phyloP scores from a whole-genome alignment of 768 basidiomycete species.

The Mycena olivaceomarginata region DNA sequence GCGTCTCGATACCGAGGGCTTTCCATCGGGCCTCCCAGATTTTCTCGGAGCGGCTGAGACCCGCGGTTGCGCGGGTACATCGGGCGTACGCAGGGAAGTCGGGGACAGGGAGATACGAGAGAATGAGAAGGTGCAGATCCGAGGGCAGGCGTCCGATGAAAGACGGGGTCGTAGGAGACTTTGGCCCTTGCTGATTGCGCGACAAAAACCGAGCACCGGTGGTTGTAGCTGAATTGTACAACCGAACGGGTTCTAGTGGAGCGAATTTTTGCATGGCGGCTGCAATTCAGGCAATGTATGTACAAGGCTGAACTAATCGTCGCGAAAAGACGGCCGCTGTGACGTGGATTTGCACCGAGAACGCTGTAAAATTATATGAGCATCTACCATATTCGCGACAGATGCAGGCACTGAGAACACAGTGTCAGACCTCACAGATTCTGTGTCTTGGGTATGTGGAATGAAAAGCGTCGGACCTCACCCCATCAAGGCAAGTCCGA shows the following conservation, averaged over 20 bases:
- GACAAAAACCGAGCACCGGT: constrained; percentile 55
- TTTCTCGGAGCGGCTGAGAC: constrained; percentile 80
- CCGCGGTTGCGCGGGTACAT: constrained; percentile 77
- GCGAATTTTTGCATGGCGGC: constrained; percentile 87
- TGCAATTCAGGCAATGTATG: background rate
- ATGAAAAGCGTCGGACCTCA: background rate
- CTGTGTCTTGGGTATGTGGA: background rate
- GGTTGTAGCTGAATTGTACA: constrained; percentile 62
- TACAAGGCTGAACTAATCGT: background rate
- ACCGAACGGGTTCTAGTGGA: constrained; percentile 85
- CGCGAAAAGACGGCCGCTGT: background rate
- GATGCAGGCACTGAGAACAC: background rate
- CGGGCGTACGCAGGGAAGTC: constrained; percentile 88
- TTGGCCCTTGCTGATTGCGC: constrained; percentile 45
- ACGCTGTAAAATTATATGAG: constrained; percentile 2
- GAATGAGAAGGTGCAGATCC: constrained; percentile 84
- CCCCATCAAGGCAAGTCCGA: background rate
- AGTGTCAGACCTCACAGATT: background rate
- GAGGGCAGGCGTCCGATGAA: constrained; percentile 88
- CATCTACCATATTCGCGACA: background rate
- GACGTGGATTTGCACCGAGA: constrained; percentile 15
- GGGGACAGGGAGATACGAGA: constrained; percentile 84
- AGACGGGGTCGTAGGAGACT: constrained; percentile 49
- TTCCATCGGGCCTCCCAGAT: constrained; percentile 88
- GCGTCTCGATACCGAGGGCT: constrained; percentile 71